These are phyloP conservation scores for Periconia digitata DNA, from an alignment of 2,329 filamentous ascomycete genomes.

Conservation along the genomic window DNA sequence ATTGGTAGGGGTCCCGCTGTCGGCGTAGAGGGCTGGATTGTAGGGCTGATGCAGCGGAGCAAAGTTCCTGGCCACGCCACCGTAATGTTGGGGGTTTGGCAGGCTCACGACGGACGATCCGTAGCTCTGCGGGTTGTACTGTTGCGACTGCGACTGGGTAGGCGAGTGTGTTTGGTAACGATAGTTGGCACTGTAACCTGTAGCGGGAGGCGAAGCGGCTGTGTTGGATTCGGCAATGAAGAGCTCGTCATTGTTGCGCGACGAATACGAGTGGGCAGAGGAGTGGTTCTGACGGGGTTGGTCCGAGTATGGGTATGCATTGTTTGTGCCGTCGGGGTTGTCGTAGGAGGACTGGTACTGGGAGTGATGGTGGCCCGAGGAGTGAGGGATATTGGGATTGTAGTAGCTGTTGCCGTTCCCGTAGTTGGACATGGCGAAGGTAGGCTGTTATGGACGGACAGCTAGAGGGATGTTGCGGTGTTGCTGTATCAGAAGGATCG, in stretches of 20 bases:
- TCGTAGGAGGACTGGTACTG: conserved; percentile 43
- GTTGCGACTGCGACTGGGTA: conserved; percentile 41
- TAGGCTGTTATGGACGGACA: conserved; percentile 6
- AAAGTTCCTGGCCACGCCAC: conserved; percentile 40
- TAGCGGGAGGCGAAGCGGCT: conserved; percentile 29
- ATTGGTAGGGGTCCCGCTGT: conserved; percentile 30
- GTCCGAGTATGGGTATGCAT: conserved; percentile 50
- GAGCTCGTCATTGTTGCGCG: conserved; percentile 59
- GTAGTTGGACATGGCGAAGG: conserved; percentile 60
- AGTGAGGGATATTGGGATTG: conserved; percentile 45
- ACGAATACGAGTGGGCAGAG: conserved; percentile 13
- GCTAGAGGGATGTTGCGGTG: conserved; percentile 14
- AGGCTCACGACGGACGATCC: conserved; percentile 43
- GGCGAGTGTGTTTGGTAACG: conserved; percentile 41
- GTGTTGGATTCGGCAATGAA: conserved; percentile 54
- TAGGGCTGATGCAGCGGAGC: conserved; percentile 44
- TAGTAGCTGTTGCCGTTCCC: conserved; percentile 57
- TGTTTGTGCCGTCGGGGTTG: conserved; percentile 78
- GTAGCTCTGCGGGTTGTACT: conserved; percentile 67
- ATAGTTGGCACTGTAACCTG: conserved; percentile 40
- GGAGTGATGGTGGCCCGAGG: conserved; percentile 20
- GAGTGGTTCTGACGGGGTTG: conserved; percentile 41
- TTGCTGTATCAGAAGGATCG: conserved; percentile 18
- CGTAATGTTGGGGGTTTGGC: conserved; percentile 67
- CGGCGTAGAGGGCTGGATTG: conserved; percentile 49